Evolutionary conservation across 371 early-diverging fungal species (phyloP).

Genomic region (Mucor sp.): DNA sequence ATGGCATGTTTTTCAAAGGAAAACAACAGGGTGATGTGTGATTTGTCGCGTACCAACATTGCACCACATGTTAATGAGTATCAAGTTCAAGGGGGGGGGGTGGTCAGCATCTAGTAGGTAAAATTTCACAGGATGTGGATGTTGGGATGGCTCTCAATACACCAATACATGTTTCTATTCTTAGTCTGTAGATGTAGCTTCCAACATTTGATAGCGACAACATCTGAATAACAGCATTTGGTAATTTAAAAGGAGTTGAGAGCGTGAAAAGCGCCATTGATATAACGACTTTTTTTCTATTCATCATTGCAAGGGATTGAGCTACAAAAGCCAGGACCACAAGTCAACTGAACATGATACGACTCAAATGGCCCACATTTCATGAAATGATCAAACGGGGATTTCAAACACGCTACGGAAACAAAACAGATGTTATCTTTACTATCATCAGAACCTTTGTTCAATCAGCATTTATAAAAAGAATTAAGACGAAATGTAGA

Average conservation of each 20-base stretch:
- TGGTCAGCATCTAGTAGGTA: neutral
- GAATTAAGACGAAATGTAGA: neutral
- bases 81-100: neutral
- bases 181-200: neutral
- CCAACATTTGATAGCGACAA: neutral
- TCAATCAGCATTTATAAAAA: neutral
- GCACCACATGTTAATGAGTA: neutral
- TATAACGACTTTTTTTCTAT: neutral
- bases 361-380: neutral
- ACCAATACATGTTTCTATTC: neutral
- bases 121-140: neutral
- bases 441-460: neutral
- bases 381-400: neutral
- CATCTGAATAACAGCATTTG: neutral
- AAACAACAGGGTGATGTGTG: neutral
- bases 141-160: neutral
- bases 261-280: neutral
- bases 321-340: neutral
- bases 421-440: neutral
- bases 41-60: neutral
- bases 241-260: neutral
- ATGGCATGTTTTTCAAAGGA: neutral
- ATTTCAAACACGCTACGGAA: neutral
- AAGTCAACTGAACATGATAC: neutral
- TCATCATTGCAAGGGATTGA: neutral